Evolutionary conservation across 495 filamentous ascomycete species (phyloP), one percentile per base, ranked within the genome.

Genomic region (Trichoderma parareesei): DNA sequence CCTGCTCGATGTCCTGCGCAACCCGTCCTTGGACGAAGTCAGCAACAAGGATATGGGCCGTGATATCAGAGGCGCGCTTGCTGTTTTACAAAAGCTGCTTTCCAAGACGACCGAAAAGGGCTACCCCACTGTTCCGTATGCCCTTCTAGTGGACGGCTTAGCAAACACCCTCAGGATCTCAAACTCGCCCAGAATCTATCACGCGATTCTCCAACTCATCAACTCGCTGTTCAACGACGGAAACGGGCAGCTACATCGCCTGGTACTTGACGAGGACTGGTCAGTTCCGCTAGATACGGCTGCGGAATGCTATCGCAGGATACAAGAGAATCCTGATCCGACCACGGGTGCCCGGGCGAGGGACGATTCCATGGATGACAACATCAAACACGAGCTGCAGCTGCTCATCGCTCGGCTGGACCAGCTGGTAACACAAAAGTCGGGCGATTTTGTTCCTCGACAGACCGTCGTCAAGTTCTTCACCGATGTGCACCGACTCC

Each of bases 381-480:
- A 3, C 42, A 8, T 70, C n/a, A 59, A 64, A 14, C 75, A 81
- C 61, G 43, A 80, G 44, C 70, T 66, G 42, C 64, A 49, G 37
- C 27, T 35, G 27, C 69, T 81, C 20, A 67, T 81, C 59, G 65
- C 66, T 62, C 75, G 76, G 44, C 69, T 85, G 18, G 82, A 85
- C 65, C 67, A 65, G 5, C 67, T 84, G 59, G 60, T 81, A 16
- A 64, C 43, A 7, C 72, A 74, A 38, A 70, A 72, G 38, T 64
- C 64, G 11, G 49, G 68, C 35, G 78, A 84, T 27, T 79, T 86
- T 61, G 69, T 84, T 16, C 85, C 88, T 63, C 79, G 80, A 61
- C 84, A 85, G 62, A 79, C 83, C 38, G 82, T 91, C 35, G 83
- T 92, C 67, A 73, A 82, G 6, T 93, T 93, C 71, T 90, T 92